Evolutionary conservation across 106 monocot species (phyloP), one percentile per base, ranked within the genome.

Genomic region (Hemerocallis citrina): DNA sequence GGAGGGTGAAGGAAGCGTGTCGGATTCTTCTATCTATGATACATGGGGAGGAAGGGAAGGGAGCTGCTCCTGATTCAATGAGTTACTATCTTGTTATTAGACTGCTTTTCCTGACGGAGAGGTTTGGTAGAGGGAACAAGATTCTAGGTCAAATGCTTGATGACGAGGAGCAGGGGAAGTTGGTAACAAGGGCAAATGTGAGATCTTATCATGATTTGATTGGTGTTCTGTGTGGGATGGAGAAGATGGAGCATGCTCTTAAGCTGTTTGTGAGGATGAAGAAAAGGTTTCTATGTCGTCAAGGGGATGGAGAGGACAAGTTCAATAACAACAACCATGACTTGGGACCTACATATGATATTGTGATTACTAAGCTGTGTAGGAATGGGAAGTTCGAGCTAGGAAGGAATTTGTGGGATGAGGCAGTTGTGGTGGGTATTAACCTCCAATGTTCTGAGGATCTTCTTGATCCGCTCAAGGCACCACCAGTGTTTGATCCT

Each of bases 1-100:
- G 82, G 39, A 82, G 91, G 64, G 86, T 92, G 20, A 86, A 83
- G 72, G 91, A 92, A 58, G 68, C 91, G 15, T 86, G 68, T 21
- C 4, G 57, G 19, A 52, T 86, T n/a, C 72, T 92, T 5, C 45
- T 72, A 16, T 80, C 66, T 0, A 85, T 91, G 91, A 38, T 67
- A 57, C 42, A 49, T 19, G 70, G 77, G 31, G 63, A 78, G 50
- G 66, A 33, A 0, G 68, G 71, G 10, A 55, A 33, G 0, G 68
- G 62, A n/a, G 72, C 76, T 32, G 32, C 67, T n/a, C 82, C 85
- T 14, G 82, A 92, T 54, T 75, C 77, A 71, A 62, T 69, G 16
- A 77, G 74, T 48, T 92, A 83, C 30, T 83, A 73, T 39, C 60
- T 86, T 42, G 82, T 92, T 13, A 36, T 74, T n/a, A 71, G 77